phyloP scores from a whole-genome alignment of 805 yeast genomes.

The Metschnikowia santaceciliae region DNA sequence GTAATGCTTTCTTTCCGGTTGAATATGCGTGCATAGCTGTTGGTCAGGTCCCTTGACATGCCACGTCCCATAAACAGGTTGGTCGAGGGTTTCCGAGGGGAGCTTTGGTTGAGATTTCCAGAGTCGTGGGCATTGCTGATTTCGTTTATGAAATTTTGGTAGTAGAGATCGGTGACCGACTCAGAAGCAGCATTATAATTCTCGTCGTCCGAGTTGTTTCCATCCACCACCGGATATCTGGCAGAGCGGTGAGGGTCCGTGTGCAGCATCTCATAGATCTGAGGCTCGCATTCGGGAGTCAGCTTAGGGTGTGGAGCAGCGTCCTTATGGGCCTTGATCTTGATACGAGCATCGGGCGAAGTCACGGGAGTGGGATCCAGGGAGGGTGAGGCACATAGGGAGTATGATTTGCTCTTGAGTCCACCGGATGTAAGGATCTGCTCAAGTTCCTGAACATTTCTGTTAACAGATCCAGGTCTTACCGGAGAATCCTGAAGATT shows the following conservation, averaged over 20 bases:
- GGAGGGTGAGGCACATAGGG: not conserved
- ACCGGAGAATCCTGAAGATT: not conserved
- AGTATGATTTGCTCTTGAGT: not conserved
- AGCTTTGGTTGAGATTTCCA: not conserved
- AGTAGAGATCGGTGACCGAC: not conserved
- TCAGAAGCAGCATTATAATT: not conserved
- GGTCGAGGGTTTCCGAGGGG: not conserved
- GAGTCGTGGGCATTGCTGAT: not conserved
- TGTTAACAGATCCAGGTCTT: not conserved
- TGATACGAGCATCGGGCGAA: too few relatives aligned
- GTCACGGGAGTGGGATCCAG: too few relatives aligned
- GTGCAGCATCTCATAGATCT: too few relatives aligned
- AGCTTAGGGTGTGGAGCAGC: too few relatives aligned
- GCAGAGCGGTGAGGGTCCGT: not conserved
- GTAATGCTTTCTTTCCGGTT: not conserved
- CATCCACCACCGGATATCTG: not conserved
- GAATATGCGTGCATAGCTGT: too few relatives aligned
- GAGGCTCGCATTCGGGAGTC: too few relatives aligned
- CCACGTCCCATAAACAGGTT: not conserved
- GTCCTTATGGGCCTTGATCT: not conserved
- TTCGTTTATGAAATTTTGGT: not conserved
- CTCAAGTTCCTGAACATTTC: not conserved
- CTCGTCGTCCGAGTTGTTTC: conserved; percentile 3
- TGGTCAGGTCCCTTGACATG: not conserved
- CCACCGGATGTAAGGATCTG: not conserved